These are phyloP conservation scores for Psidium friedrichsthalianum DNA, from an alignment of 345 rosid species.

Conservation along the genomic window DNA sequence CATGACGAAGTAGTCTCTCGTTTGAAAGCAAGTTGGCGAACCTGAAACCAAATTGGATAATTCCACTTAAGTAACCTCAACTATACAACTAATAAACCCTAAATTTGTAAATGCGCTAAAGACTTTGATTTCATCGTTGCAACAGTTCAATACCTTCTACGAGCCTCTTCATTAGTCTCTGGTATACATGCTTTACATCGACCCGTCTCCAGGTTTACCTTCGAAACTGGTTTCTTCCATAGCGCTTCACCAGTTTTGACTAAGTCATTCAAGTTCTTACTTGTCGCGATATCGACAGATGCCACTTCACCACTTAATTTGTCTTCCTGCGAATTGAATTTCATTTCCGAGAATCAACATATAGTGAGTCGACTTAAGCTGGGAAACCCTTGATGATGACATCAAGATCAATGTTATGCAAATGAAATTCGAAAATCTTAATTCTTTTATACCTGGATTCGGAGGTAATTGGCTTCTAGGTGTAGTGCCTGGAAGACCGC, in stretches of 20 bases:
- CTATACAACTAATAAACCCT: too few relatives aligned
- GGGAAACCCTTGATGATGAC: background rate
- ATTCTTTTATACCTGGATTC: conserved; percentile 23
- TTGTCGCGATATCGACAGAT: conserved; percentile 15
- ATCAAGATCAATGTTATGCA: background rate
- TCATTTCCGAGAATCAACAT: background rate
- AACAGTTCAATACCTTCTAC: background rate
- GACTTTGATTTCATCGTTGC: too few relatives aligned
- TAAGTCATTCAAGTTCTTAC: conserved; percentile 29
- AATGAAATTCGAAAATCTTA: background rate
- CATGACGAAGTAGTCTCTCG: conserved; percentile 37
- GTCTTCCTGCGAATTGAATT: conserved; percentile 4
- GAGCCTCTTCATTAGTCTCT: conserved; percentile 44
- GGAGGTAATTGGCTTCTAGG: conserved; percentile 30
- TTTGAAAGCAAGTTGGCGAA: conserved; percentile 47
- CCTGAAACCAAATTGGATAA: conserved; percentile 9
- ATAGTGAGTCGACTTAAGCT: background rate
- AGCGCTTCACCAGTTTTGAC: conserved; percentile 48
- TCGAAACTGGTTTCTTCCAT: conserved; percentile 40
- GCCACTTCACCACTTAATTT: conserved; percentile 3
- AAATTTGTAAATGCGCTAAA: too few relatives aligned
- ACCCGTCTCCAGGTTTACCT: conserved; percentile 45
- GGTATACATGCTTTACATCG: conserved; percentile 7
- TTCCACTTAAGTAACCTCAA: too few relatives aligned
- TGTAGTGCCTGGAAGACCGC: conserved; percentile 35